A percentile compares a stretch with the other conserved stretches of the same genome.
phyloP scores from a whole-genome alignment of 2,329 filamentous ascomycete species.

The Aureobasidium sp. region DNA sequence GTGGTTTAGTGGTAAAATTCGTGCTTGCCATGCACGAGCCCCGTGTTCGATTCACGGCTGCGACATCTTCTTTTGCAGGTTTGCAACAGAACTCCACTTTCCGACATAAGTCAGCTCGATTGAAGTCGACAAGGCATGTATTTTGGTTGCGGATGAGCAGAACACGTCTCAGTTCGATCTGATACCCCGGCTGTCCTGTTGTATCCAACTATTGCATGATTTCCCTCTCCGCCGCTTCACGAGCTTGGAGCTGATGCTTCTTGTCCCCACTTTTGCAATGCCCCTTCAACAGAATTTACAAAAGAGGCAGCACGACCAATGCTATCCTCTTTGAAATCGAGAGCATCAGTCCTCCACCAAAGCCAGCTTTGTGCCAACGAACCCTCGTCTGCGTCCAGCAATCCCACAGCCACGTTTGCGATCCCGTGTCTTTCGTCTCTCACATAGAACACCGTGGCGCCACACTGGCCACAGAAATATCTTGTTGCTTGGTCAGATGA shows the following conservation, averaged over 20 bases:
- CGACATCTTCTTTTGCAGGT: neutral
- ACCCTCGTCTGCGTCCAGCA: constrained; percentile 45
- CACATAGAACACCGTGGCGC: constrained; percentile 59
- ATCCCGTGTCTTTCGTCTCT: constrained; percentile 47
- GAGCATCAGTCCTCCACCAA: constrained; percentile 52
- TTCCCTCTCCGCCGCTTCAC: neutral
- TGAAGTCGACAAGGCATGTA: neutral
- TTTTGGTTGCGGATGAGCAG: too few species aligned
- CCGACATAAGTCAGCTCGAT: neutral
- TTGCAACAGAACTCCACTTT: neutral
- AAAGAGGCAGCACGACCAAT: neutral
- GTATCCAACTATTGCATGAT: neutral
- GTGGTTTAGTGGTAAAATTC: constrained; percentile 16
- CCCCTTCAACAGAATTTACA: neutral
- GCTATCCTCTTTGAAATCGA: constrained; percentile 55
- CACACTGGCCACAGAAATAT: constrained; percentile 57
- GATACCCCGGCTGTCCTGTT: too few species aligned
- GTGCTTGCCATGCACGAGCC: constrained; percentile 14
- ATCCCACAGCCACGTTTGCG: constrained; percentile 57
- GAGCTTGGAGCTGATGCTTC: neutral
- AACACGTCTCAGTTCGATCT: too few species aligned
- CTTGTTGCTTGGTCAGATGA: constrained; percentile 50
- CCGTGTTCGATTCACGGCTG: constrained; percentile 15
- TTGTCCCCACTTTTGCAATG: neutral
- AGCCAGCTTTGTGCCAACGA: constrained; percentile 53